Base-by-base conservation (phyloP, 2,329 filamentous ascomycete species). In the Incumbomyces lentus region DNA sequence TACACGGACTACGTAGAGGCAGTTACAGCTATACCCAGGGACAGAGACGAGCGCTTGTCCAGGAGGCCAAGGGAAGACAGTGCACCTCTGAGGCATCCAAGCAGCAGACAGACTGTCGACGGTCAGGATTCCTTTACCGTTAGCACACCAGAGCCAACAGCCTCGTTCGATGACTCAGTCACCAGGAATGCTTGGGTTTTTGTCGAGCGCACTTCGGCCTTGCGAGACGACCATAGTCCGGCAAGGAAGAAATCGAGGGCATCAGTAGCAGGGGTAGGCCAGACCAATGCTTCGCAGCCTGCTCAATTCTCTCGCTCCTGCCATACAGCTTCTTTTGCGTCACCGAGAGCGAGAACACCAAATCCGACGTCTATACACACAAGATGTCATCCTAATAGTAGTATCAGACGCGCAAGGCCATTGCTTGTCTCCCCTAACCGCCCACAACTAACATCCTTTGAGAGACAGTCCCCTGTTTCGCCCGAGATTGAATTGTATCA, bases 401-500 rank as follows among this genome's bases (percentile, higher is more conserved):
- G 2, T 13, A 10, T 11, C 36, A 52, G 40, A 32, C 40, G 40
- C 12, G 41, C 48, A 1, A 47, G 50, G 29, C 42, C 47, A 22
- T 52, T 49, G 6, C 35, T 54, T 11, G 44, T 38, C 18, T 52
- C 52, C 11, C 46, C 54, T 18, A 39, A 11, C 34, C 34, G 34
- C 17, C 22, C 26, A 29, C 38, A 37, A 17, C 5, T 12, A 7
- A n/a, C 36, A 41, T 10, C 29, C 12, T 3, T 32, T 11, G 14
- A 22, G 2, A 19, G 16, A 12, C 22, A 33, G n/a, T 47, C 46
- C 16, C 40, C 46, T 2, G 35, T 22, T 13, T 55, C 52, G 1
- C 55, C 56, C 6, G 86, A 95, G 58, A 85, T 86, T 6, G 82
- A 82, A 59, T 75, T 77, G 37, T 78, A 89, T 47, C 81, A 86